Conservation (phyloP, 148 eudicot genomes). For the Persicaria tinctoria region DNA sequence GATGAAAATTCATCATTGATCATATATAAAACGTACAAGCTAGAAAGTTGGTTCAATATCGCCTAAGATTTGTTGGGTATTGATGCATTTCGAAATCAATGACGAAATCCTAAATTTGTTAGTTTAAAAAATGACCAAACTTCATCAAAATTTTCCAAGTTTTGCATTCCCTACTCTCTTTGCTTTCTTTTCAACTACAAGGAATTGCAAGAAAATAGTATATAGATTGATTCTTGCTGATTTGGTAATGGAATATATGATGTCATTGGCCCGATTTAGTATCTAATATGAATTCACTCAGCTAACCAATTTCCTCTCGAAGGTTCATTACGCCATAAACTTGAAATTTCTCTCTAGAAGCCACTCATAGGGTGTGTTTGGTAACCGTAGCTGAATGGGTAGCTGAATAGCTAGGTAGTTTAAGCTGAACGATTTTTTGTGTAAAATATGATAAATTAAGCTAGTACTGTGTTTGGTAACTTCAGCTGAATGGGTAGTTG, state of each 20-base stretch:
- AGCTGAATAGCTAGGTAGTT: too few relatives aligned
- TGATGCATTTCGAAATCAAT: not conserved
- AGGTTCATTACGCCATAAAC: too few relatives aligned
- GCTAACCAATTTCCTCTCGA: not conserved
- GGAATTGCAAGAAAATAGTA: conserved; percentile 4
- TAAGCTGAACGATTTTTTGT: too few relatives aligned
- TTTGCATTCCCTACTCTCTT: not conserved
- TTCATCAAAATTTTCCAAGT: not conserved
- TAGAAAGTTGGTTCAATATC: not conserved
- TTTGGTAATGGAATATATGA: not conserved
- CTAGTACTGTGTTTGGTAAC: too few relatives aligned
- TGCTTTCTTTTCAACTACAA: not conserved
- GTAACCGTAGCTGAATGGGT: too few relatives aligned
- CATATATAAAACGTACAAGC: too few relatives aligned
- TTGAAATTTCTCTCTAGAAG: too few relatives aligned
- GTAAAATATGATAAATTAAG: too few relatives aligned
- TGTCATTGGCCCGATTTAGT: not conserved
- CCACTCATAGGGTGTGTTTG: too few relatives aligned
- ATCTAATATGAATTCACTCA: not conserved
- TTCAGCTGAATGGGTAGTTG: too few relatives aligned
- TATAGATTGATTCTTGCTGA: not conserved
- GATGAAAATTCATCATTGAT: too few relatives aligned
- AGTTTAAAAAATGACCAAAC: not conserved
- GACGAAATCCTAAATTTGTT: not conserved
- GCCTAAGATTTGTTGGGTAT: not conserved